Conservation (phyloP, 352 stramenopile species). For the Phytophthora citrophthora region DNA sequence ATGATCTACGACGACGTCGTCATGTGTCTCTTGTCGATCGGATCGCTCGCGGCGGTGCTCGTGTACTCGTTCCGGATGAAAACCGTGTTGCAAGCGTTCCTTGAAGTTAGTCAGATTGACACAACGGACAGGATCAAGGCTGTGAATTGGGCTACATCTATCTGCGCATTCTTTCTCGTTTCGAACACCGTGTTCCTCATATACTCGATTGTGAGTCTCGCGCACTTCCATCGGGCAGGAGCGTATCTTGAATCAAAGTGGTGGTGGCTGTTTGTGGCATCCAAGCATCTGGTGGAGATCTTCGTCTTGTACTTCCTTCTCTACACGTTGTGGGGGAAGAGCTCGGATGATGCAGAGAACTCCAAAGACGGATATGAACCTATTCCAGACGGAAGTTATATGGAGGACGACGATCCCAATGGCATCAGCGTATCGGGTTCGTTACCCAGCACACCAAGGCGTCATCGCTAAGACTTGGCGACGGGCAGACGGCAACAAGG, state of each 20-base stretch:
- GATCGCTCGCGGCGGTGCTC: conserved; percentile 91
- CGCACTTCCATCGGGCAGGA: conserved; percentile 87
- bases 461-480: conserved; percentile 23
- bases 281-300: conserved; percentile 94
- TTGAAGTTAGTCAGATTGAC: conserved; percentile 96
- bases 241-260: conserved; percentile 84
- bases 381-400: conserved; percentile 72
- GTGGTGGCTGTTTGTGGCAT: conserved; percentile 94
- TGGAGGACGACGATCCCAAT: conserved; percentile 60
- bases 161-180: conserved; percentile 96
- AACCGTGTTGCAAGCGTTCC: conserved; percentile 95
- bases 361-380: conserved; percentile 78
- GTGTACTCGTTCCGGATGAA: conserved; percentile 96
- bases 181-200: conserved; percentile 89
- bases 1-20: conserved; percentile 96
- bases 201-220: conserved; percentile 85
- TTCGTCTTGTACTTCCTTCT: conserved; percentile 95
- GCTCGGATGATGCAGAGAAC: conserved; percentile 63
- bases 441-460: conserved; percentile 37
- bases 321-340: conserved; percentile 93
- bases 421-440: conserved; percentile 40
- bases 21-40: conserved; percentile 83
- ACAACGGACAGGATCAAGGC: conserved; percentile 96
- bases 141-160: conserved; percentile 96
- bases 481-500: background rate